Percentiles rank a stretch among this genome's conserved stretches.
These are phyloP conservation scores for Populus simonii DNA, from an alignment of 345 rosid species.

Conservation along the genomic window DNA sequence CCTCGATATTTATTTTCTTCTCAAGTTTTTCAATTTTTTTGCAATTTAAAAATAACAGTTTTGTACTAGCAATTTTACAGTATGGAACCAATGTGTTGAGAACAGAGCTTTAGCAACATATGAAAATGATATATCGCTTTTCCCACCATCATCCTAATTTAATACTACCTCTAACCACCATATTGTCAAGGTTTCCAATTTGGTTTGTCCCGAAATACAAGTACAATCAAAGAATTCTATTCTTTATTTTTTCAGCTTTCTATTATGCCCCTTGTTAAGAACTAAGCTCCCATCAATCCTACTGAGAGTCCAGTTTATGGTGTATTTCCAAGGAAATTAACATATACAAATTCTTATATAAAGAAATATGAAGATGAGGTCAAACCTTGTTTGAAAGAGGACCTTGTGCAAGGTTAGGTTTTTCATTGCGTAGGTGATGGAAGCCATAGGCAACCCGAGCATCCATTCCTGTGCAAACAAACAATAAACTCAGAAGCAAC, in stretches of 20 bases:
- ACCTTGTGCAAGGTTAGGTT: constrained; percentile 92
- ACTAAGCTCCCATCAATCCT: too few relatives aligned
- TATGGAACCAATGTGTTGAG: neutral
- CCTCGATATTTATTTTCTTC: neutral
- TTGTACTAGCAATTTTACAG: neutral
- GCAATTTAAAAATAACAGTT: neutral
- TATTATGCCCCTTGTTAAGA: too few relatives aligned
- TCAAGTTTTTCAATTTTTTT: neutral
- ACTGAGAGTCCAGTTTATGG: neutral
- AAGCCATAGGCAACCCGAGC: constrained; percentile 98
- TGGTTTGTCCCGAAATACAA: neutral
- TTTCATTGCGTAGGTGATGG: constrained; percentile 90
- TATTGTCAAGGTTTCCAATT: neutral
- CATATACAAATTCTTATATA: neutral
- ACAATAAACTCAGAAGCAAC: constrained; percentile 12
- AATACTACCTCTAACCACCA: neutral
- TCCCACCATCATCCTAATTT: neutral
- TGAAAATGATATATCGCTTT: neutral
- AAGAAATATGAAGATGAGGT: neutral
- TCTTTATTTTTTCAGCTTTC: too few relatives aligned
- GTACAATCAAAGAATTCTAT: neutral
- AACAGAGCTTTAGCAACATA: neutral
- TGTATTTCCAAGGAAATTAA: neutral
- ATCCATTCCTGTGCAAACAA: constrained; percentile 76
- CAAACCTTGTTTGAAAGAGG: constrained; percentile 92